Evolutionary conservation across 2,329 filamentous ascomycete genomes (phyloP), one percentile per base, ranked within the genome.

Genomic region (Claviceps africana): DNA sequence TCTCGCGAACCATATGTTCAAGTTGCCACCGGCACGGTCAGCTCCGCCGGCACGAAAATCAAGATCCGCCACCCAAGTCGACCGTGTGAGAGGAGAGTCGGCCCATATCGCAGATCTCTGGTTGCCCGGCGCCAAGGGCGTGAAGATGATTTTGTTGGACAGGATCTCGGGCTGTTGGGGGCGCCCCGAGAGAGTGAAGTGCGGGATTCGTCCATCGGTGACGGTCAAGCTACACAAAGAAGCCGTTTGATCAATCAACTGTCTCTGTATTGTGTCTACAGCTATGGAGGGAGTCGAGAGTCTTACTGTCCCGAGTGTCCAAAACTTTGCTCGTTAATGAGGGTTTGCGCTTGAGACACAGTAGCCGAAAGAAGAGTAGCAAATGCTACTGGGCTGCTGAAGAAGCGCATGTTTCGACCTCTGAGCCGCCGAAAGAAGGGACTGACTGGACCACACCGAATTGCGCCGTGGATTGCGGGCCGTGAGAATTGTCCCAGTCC

Each of bases 91-190:
- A 35, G 76, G 63, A 54, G 73, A 66, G 56, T 89, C 81, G 33
- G 84, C 75, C 91, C 93, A 98, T 59, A 93, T 66, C 48, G 86
- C 84, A 55, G 88, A 87, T 65, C 89, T 82, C 62, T 86, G 83
- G 69, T 89, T 89, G 52, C 93, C 93, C 6, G 89, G 88, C 48
- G 82, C 83, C 15, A 89, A 83, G 11, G 93, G 91, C 1, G 93
- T 98, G 53, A 98, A 79, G 65, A 98, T 86, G 54, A 97, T 65
- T 66, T 90, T 88, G 74, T 97, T 91, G 58, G 89, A 95, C 54
- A 96, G 79, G 55, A 85, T 67, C 61, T 85, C 78, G 58, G 81
- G 80, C 37, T 67, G 59, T 56, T 70, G 65, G 30, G 79, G 79
- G 45, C 71, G 72, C 64, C 79, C 79, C 52, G 74, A 69, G 55